Conservation (phyloP, 495 filamentous ascomycete genomes). For the Xanthoparmelia taractica region DNA sequence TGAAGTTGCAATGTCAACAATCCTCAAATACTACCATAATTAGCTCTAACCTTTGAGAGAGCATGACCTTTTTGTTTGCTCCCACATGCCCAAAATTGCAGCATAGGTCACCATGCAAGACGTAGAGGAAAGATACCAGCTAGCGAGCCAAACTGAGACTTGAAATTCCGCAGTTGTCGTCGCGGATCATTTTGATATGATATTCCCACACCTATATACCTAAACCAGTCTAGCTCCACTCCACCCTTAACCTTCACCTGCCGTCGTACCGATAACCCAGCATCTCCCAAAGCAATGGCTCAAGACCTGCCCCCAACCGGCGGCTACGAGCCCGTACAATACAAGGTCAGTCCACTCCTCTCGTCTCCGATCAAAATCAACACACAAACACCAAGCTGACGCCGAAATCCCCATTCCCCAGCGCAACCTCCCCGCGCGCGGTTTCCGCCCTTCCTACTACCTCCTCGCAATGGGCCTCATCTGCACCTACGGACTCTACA, state of each 20-base stretch:
- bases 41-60: too few species aligned
- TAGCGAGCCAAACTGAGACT: too few species aligned
- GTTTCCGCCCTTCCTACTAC: slow-evolving; percentile 75
- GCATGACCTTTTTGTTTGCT: too few species aligned
- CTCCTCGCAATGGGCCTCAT: slow-evolving; percentile 63
- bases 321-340: slow-evolving; percentile 93
- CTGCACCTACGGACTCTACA: slow-evolving; percentile 86
- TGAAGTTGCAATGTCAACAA: too few species aligned
- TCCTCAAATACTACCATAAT: too few species aligned
- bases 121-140: too few species aligned
- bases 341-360: slow-evolving; percentile 57
- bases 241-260: not conserved
- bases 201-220: not conserved
- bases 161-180: too few species aligned
- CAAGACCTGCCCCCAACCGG: slow-evolving; percentile 89
- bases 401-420: slow-evolving; percentile 30
- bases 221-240: not conserved
- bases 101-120: too few species aligned
- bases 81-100: too few species aligned
- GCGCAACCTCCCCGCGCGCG: slow-evolving; percentile 88
- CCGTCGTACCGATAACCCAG: not conserved
- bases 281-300: slow-evolving; percentile 30
- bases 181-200: not conserved
- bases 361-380: not conserved
- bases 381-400: not conserved